Evolutionary conservation across 2,329 filamentous ascomycete species (phyloP), one percentile per base, ranked within the genome.

Genomic region (Ceratocystis ficicola): DNA sequence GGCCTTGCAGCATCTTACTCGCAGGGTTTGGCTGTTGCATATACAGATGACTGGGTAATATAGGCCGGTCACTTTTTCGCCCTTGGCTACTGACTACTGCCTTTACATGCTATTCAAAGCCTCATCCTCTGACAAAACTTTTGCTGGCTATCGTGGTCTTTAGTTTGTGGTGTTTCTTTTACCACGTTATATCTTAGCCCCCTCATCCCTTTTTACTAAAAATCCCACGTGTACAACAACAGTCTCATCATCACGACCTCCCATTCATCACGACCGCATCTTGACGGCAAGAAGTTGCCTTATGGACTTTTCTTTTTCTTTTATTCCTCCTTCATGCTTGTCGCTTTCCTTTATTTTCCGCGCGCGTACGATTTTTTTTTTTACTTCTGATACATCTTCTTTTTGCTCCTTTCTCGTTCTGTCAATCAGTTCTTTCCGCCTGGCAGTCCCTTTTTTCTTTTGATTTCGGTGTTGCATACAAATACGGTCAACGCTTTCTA

Each of bases 261-360:
- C 32, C 6, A 59, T 59, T n/a, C 55, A 59, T 59, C 55, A 59
- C 30, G 55, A 59, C 32, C 17, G 28, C 28, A 59, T 36, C 17
- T 59, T 59, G 55, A 59, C 36, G 28, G 25, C 28, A 59, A 59
- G 55, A 59, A 59, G 17, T 28, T 59, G 55, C 28, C 32, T 59
- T 59, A 59, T 8, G 55, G 55, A 20, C 55, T 32, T 59, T 50
- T 52, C 20, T 22, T 63, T 41, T 44, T 12, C 12, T 41, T 41
- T 41, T 12, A 41, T 62, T 46, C 44, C n/a, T 44, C 44, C 41
- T 46, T 62, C 46, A 48, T 50, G 32, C 59, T 41, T 44, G 57
- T 65, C 20, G 17, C 64, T 66, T 52, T 52, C 57, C 59, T 66
- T 50, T 64, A 30, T 64, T 63, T 66, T 44, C 22, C 36, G 60